These are phyloP conservation scores for Suhomyces panamericanus DNA, from an alignment of 1,139 yeast species.

Conservation along the genomic window DNA sequence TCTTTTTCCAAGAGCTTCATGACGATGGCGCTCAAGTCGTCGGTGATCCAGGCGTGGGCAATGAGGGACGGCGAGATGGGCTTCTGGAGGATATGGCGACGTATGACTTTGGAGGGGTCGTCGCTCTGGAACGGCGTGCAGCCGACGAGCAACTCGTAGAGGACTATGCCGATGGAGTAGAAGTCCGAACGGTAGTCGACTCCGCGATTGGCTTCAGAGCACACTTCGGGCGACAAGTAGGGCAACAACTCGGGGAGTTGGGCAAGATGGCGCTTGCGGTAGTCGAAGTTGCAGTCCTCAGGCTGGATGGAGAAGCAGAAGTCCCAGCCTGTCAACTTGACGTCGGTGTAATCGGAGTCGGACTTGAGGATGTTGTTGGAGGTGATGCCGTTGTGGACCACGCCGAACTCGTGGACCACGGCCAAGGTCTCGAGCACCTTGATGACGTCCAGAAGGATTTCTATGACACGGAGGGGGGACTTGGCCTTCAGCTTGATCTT, in stretches of 20 bases:
- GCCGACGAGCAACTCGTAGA: conserved; percentile 51
- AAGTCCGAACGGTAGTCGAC: conserved; percentile 54
- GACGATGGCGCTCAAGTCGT: conserved; percentile 39
- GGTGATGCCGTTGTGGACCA: conserved; percentile 54
- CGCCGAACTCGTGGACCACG: conserved; percentile 42
- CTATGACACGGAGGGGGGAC: conserved; percentile 26
- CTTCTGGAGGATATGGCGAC: conserved; percentile 44
- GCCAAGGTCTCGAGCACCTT: conserved; percentile 37
- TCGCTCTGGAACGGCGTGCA: conserved; percentile 46
- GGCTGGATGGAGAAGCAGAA: conserved; percentile 45
- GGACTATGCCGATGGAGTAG: conserved; percentile 51
- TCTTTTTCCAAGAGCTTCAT: conserved; percentile 48
- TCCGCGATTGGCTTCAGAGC: conserved; percentile 41
- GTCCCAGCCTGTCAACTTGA: conserved; percentile 53
- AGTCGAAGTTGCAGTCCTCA: conserved; percentile 43
- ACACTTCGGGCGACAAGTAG: conserved; percentile 54
- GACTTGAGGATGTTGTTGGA: conserved; percentile 37
- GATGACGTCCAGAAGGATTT: conserved; percentile 35
- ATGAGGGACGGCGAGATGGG: conserved; percentile 42
- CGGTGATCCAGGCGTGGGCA: conserved; percentile 38
- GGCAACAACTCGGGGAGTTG: conserved; percentile 43
- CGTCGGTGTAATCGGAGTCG: conserved; percentile 29
- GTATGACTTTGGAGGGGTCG: conserved; percentile 41
- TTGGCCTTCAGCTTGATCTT: conserved; percentile 16
- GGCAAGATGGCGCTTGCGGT: conserved; percentile 29